phyloP scores from a whole-genome alignment of 2,329 filamentous ascomycete genomes.

The Orbilia quercus region DNA sequence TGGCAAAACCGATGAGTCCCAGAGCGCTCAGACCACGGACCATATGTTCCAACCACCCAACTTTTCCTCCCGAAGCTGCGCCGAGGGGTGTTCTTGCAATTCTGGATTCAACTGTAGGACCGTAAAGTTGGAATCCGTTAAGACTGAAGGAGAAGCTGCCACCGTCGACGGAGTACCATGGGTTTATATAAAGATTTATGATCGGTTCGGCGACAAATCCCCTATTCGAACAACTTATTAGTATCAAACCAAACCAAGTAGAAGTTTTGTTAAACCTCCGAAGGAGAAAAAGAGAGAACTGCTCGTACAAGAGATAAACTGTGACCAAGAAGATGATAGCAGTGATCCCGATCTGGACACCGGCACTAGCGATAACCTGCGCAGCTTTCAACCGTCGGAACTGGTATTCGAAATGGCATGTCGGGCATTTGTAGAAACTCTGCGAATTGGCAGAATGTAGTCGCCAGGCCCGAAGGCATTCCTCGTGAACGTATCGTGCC shows the following conservation, averaged over 20 bases:
- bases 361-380: slow-evolving; percentile 70
- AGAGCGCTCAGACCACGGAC: slow-evolving; percentile 89
- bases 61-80: slow-evolving; percentile 66
- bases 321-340: slow-evolving; percentile 75
- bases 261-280: too few relatives aligned
- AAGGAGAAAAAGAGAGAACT: not conserved
- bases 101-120: slow-evolving; percentile 22
- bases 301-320: slow-evolving; percentile 66
- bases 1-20: slow-evolving; percentile 84
- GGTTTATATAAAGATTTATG: slow-evolving; percentile 87
- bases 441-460: slow-evolving; percentile 76
- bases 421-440: slow-evolving; percentile 88
- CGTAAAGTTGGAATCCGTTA: slow-evolving; percentile 34
- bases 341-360: slow-evolving; percentile 77
- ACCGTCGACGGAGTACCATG: slow-evolving; percentile 62
- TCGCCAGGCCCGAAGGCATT: slow-evolving; percentile 85
- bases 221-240: slow-evolving; percentile 68
- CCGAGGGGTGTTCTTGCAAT: slow-evolving; percentile 44
- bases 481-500: slow-evolving; percentile 93
- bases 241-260: not conserved
- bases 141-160: slow-evolving; percentile 51
- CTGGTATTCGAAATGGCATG: slow-evolving; percentile 84
- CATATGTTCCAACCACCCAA: slow-evolving; percentile 84
- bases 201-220: slow-evolving; percentile 95
- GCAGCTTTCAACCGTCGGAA: slow-evolving; percentile 74